Percentiles rank a stretch among this genome's conserved stretches.
Evolutionary conservation across 106 monocot species (phyloP).

Genomic region (Xerophyta viscosa): DNA sequence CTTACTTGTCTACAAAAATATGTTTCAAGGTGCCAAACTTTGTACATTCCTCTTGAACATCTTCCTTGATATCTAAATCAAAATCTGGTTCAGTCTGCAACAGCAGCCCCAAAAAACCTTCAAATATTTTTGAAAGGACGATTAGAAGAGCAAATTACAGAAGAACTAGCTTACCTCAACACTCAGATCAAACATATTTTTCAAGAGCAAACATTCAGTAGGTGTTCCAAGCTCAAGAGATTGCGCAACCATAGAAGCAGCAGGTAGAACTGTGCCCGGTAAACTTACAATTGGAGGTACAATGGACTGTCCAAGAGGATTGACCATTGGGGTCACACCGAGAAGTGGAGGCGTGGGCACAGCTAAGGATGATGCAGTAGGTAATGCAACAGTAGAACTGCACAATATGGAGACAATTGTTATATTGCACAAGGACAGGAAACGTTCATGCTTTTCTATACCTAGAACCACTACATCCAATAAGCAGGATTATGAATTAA

Average conservation of each 20-base stretch:
- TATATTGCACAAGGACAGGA: no score
- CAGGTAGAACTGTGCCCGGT: constrained; percentile 10
- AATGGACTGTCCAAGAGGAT: constrained; percentile 23
- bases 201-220: constrained; percentile 80
- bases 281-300: constrained; percentile 18
- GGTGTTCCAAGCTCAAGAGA: constrained; percentile 39
- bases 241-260: constrained; percentile 6
- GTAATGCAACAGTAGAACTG: constrained; percentile 16
- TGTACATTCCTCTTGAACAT: constrained; percentile 90
- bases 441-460: no score
- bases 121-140: no score
- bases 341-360: constrained; percentile 40
- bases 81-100: constrained; percentile 92
- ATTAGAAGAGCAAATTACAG: not conserved
- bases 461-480: no score
- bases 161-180: constrained; percentile 49
- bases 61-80: constrained; percentile 90
- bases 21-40: constrained; percentile 83
- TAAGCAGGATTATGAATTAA: no score
- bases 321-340: constrained; percentile 26
- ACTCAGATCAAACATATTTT: constrained; percentile 95
- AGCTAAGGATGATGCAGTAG: constrained; percentile 11
- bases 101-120: not conserved
- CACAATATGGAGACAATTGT: not conserved
- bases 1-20: constrained; percentile 90